Conservation (phyloP, 129 eudicot species). For the Scalesia atractyloides region DNA sequence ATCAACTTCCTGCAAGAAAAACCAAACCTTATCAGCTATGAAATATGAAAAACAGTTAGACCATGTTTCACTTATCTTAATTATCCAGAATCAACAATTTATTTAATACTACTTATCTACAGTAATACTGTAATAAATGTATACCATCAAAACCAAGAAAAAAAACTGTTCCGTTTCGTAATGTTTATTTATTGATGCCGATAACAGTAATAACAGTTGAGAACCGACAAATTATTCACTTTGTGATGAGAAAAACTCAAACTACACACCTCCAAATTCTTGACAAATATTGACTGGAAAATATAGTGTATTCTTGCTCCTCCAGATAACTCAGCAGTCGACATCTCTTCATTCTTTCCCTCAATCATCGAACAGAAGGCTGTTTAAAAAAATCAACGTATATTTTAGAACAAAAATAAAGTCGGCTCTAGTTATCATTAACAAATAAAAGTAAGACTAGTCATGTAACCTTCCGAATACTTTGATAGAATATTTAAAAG, state of each 20-base stretch:
- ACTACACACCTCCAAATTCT: slow-evolving; percentile 86
- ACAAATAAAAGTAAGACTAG: slow-evolving; percentile 4
- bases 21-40: slow-evolving; percentile 15
- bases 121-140: not conserved
- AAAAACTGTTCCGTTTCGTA: not conserved
- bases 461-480: slow-evolving; percentile 72
- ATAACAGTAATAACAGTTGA: not conserved
- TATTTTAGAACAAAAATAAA: not conserved
- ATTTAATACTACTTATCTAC: not conserved
- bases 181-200: not conserved
- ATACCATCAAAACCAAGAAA: not conserved
- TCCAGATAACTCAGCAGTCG: slow-evolving; percentile 91
- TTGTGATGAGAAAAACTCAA: not conserved
- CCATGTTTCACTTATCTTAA: not conserved
- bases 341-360: slow-evolving; percentile 97
- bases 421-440: slow-evolving; percentile 1
- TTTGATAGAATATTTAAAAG: slow-evolving; percentile 86
- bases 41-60: slow-evolving; percentile 21
- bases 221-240: not conserved
- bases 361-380: slow-evolving; percentile 92
- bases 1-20: slow-evolving; percentile 78
- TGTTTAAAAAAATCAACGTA: slow-evolving; percentile 38
- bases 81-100: not conserved
- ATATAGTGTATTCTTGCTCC: slow-evolving; percentile 96
- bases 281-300: slow-evolving; percentile 89